Base-by-base conservation (phyloP, 1,139 yeast genomes). In the Geotrichum cucujoidarum region DNA sequence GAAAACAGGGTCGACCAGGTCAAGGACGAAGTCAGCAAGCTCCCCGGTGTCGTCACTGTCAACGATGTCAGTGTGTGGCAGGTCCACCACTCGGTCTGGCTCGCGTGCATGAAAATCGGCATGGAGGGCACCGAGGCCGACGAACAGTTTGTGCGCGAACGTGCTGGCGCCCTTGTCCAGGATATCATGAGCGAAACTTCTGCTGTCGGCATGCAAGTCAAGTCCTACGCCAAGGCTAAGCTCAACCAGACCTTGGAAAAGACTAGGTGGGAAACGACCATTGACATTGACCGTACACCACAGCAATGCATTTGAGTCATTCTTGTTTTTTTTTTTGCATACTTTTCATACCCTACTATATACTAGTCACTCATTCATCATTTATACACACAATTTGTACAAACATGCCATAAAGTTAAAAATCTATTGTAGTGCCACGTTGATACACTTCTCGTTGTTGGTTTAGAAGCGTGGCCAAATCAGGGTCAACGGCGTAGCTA, bases 61-160 rank as follows among this genome's bases (percentile, higher is more conserved):
- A 53, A 59, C 10, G 63, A 64, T 24, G 54, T 67, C 24, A 57
- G 67, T 24, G 58, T 70, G 44, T 70, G 74, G 73, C 73, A 70
- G 55, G 74, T 70, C 25, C 74, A 70, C 51, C 69, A 70, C 47
- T 68, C 63, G 16, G 61, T 71, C 31, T 70, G 72, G 69, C 62
- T 70, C 22, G 72, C 71, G 13, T 60, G 64, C 36, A 58, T 69
- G 61, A 59, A 61, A 30, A 57, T 71, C 8, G 57, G 54, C 34
- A 62, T 69, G 60, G 46, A 57, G 3, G 71, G 42, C 10, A 72
- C 24, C 52, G 61, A 39, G 34, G 33, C 25, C 24, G 8, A 13
- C 16, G 42, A 39, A 34, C 42, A 39, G 22, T 14, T 11, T 4
- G 34, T 39, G 10, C 42, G 42, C 2, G 42, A 39, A 10, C 22